Base-by-base conservation (phyloP, 306 rosid genomes). In the Vigna radiata region DNA sequence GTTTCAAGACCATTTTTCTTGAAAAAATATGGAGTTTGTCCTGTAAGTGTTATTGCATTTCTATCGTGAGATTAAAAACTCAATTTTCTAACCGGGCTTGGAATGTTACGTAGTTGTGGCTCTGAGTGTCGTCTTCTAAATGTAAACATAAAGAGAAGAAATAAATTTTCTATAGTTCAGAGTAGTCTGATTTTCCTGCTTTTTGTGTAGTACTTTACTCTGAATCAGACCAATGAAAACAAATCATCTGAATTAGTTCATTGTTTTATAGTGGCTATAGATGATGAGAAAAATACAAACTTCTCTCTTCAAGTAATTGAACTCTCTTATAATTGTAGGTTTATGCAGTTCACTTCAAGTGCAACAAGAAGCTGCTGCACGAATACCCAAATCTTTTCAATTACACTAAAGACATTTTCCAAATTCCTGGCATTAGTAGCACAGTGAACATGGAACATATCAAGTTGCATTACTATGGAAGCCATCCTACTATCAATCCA, bases 291-390 rank as follows among this genome's bases (percentile, higher is more conserved):
- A 58, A 23, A 14, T 58, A 16, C 12, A 2, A 25, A 58, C 18
- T 23, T 58, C 4, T 58, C 37, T 25, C 33, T 29, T 29, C 33
- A 29, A 50, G 59, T 50, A 43, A 54, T 64, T 65, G 55, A 1
- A 18, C 21, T 60, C 70, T 60, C 53, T 18, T 23, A 65, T 48
- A 55, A 78, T 68, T 80, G 69, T 86, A 95, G 97, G 98, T 89
- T 73, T 95, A 95, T 80, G 95, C 76, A 19, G 97, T 95, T 79
- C 97, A 95, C 78, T 95, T 95, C 86, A 95, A 95, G 85, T 95
- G 98, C 89, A 95, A 95, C 92, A 89, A 95, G 86, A 95, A 92
- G 79, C 86, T 82, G 21, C 72, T 92, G 4, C 82, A 90, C 7
- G 98, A 95, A 84, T 92, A 88, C 76, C 87, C 90, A 0, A 89